Evolutionary conservation across 2,329 filamentous ascomycete genomes (phyloP).

Genomic region (Macroventuria anomochaeta): DNA sequence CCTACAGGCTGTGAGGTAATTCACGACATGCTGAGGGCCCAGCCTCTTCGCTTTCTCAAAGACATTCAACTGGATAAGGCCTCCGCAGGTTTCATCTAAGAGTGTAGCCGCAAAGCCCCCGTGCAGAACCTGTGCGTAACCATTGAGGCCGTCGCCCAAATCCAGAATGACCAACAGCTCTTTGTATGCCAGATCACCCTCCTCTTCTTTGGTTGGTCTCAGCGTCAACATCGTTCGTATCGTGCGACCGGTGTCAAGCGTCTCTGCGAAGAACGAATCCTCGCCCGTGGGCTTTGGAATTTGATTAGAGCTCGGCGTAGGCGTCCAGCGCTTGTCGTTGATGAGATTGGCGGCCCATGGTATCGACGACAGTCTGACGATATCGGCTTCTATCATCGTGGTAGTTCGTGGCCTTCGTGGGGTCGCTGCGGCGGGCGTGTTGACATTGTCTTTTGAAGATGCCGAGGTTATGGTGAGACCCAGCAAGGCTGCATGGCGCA

Average conservation of each 20-base stretch:
- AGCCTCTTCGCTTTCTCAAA: conserved; percentile 9
- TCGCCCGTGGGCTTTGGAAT: conserved; percentile 47
- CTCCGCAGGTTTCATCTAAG: conserved; percentile 65
- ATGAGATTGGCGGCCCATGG: conserved; percentile 60
- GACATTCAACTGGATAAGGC: conserved; percentile 53
- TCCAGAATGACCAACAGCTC: conserved; percentile 51
- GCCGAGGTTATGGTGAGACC: conserved; percentile 10
- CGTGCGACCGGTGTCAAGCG: conserved; percentile 59
- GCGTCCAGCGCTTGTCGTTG: conserved; percentile 49
- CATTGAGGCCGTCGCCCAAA: conserved; percentile 62
- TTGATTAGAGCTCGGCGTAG: conserved; percentile 47
- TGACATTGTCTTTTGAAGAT: background rate
- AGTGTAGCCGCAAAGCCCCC: conserved; percentile 65
- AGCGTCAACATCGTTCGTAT: conserved; percentile 49
- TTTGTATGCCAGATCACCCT: conserved; percentile 32
- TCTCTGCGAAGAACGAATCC: conserved; percentile 61
- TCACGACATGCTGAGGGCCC: conserved; percentile 18
- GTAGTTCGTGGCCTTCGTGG: background rate
- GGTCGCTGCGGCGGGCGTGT: background rate
- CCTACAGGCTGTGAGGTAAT: conserved; percentile 46
- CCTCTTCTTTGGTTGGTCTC: conserved; percentile 25
- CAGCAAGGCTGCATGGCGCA: background rate
- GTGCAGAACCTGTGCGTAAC: conserved; percentile 61
- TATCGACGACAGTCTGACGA: conserved; percentile 42
- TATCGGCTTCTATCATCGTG: conserved; percentile 31